phyloP scores from a whole-genome alignment of 2,329 filamentous ascomycete species.

The Pseudocercospora cruenta region DNA sequence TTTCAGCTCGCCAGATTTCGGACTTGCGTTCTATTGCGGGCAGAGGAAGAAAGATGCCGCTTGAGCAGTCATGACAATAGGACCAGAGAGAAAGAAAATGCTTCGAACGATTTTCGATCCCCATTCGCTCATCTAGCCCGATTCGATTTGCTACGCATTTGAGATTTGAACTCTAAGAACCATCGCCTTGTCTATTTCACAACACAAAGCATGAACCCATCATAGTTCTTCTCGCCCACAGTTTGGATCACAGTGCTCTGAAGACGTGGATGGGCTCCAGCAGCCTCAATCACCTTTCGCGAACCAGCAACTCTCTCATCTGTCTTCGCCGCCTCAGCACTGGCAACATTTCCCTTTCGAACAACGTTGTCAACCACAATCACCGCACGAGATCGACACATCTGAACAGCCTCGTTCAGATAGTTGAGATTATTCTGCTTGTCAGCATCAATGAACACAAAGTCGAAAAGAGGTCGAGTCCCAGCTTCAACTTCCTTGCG shows the following conservation, averaged over 20 bases:
- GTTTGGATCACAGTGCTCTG: slow-evolving; percentile 51
- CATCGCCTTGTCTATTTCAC: not conserved
- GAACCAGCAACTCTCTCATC: slow-evolving; percentile 34
- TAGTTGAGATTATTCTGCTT: slow-evolving; percentile 30
- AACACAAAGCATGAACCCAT: slow-evolving; percentile 40
- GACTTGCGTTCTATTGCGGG: slow-evolving; percentile 35
- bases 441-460: slow-evolving; percentile 35
- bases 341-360: slow-evolving; percentile 35
- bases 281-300: slow-evolving; percentile 47
- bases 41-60: slow-evolving; percentile 33
- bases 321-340: slow-evolving; percentile 24
- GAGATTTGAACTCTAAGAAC: not conserved
- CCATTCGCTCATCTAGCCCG: no score
- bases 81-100: not conserved
- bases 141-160: not conserved
- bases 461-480: slow-evolving; percentile 26
- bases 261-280: slow-evolving; percentile 47
- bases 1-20: slow-evolving; percentile 49
- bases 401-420: slow-evolving; percentile 22
- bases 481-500: slow-evolving; percentile 23
- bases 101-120: no score
- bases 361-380: slow-evolving; percentile 34
- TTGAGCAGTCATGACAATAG: slow-evolving; percentile 9
- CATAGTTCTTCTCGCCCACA: slow-evolving; percentile 53
- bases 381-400: slow-evolving; percentile 20